Conservation (phyloP, 2,329 filamentous ascomycete species). For the Cercospora sojina region DNA sequence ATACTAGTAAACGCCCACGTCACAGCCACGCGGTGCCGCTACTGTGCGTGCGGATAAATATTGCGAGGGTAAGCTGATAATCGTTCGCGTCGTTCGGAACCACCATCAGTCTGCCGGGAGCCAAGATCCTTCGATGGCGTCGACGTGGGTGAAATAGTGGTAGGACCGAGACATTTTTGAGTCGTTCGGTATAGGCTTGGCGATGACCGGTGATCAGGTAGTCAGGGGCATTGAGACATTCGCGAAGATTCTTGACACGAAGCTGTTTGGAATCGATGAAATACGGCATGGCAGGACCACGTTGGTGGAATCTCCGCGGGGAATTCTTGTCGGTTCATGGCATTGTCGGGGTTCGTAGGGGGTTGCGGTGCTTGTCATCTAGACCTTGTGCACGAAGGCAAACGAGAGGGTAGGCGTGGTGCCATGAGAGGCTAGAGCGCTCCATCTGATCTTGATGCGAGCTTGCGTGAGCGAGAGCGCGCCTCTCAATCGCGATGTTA, state of each 20-base stretch:
- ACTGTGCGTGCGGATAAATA: neutral
- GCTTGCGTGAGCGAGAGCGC: neutral
- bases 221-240: neutral
- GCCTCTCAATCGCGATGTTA: neutral
- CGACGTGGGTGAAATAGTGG: neutral
- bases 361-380: neutral
- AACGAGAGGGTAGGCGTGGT: neutral
- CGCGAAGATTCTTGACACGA: neutral
- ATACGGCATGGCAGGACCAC: neutral
- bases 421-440: neutral
- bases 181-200: neutral
- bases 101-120: neutral
- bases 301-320: neutral
- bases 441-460: neutral
- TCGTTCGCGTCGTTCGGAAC: neutral
- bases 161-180: slow-evolving; percentile 3
- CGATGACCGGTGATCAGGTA: neutral
- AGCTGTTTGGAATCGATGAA: neutral
- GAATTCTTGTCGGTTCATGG: neutral
- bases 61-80: neutral
- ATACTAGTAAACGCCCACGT: neutral
- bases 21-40: slow-evolving; percentile 1
- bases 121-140: neutral
- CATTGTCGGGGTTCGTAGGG: neutral
- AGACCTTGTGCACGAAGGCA: neutral